A percentile compares a stretch with the other conserved stretches of the same genome.
Conservation (phyloP, 768 basidiomycete species). For the Lyophyllum semitale region DNA sequence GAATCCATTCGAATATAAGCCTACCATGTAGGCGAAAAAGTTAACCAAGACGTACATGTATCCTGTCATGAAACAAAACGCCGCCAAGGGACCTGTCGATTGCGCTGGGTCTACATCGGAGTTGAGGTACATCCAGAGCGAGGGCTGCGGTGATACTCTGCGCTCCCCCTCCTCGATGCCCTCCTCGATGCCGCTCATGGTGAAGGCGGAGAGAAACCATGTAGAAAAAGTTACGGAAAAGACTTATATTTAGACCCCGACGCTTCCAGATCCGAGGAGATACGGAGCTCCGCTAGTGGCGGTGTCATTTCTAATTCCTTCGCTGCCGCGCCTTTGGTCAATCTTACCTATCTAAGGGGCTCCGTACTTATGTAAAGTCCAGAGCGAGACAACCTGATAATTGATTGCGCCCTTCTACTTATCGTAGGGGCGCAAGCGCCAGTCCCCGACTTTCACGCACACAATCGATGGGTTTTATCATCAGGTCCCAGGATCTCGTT, state of each 20-base stretch:
- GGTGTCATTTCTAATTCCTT: too few relatives aligned
- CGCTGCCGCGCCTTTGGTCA: too few relatives aligned
- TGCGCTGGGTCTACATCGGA: constrained; percentile 53
- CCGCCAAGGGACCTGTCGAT: constrained; percentile 55
- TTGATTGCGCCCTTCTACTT: too few relatives aligned
- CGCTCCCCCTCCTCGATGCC: constrained; percentile 9
- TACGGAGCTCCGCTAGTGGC: too few relatives aligned
- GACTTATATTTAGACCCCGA: not conserved
- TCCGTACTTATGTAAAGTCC: too few relatives aligned
- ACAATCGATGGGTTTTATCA: too few relatives aligned
- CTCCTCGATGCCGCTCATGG: constrained; percentile 6
- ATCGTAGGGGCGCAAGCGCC: too few relatives aligned
- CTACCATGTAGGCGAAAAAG: not conserved
- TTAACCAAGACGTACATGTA: constrained; percentile 56
- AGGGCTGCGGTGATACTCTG: constrained; percentile 14
- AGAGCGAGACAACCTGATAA: too few relatives aligned
- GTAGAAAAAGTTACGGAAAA: not conserved
- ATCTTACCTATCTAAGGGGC: too few relatives aligned
- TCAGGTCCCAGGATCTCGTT: too few relatives aligned
- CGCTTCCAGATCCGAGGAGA: constrained; percentile 7
- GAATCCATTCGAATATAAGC: not conserved
- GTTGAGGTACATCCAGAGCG: constrained; percentile 39
- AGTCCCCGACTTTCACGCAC: too few relatives aligned
- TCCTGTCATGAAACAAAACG: constrained; percentile 80
- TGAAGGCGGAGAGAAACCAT: not conserved